Evolutionary conservation across 1,284 basidiomycete species (phyloP).

Genomic region (Marasmius tenuissimus): DNA sequence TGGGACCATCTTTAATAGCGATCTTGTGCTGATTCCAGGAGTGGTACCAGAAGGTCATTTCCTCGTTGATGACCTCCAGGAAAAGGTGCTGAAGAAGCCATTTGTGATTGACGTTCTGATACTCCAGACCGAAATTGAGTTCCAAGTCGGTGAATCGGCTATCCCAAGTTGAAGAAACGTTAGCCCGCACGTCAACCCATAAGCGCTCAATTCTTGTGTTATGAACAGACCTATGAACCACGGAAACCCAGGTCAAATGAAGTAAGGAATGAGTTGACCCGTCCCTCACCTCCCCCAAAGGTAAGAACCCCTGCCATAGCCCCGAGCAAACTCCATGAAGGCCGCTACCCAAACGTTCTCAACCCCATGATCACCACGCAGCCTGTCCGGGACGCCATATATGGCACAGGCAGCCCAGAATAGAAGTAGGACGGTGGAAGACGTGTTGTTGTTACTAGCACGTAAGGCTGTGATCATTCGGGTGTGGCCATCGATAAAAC

Average conservation of each 20-base stretch:
- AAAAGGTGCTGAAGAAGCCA: slow-evolving; percentile 31
- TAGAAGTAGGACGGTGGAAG: slow-evolving; percentile 17
- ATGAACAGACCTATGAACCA: slow-evolving; percentile 1
- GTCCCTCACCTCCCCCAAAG: slow-evolving; percentile 22
- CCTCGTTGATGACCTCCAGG: slow-evolving; percentile 22
- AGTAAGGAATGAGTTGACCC: background rate
- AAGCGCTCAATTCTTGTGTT: slow-evolving; percentile 7
- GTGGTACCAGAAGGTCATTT: slow-evolving; percentile 19
- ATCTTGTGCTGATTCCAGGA: slow-evolving; percentile 28
- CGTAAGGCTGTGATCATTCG: slow-evolving; percentile 25
- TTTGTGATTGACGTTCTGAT: slow-evolving; percentile 7
- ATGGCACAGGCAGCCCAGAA: slow-evolving; percentile 18
- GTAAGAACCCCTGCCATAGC: slow-evolving; percentile 20
- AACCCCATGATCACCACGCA: slow-evolving; percentile 26
- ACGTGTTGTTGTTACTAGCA: slow-evolving; percentile 21
- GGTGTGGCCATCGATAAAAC: slow-evolving; percentile 32
- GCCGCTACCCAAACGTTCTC: slow-evolving; percentile 25
- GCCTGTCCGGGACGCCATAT: slow-evolving; percentile 21
- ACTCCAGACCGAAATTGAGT: background rate
- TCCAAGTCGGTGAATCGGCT: slow-evolving; percentile 4
- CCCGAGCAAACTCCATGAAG: slow-evolving; percentile 19
- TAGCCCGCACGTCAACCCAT: slow-evolving; percentile 7
- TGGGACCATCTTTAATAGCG: slow-evolving; percentile 11
- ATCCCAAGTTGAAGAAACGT: background rate
- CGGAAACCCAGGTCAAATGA: background rate